Conservation (phyloP, 2,329 filamentous ascomycete species). For the Aspergillus ustus region DNA sequence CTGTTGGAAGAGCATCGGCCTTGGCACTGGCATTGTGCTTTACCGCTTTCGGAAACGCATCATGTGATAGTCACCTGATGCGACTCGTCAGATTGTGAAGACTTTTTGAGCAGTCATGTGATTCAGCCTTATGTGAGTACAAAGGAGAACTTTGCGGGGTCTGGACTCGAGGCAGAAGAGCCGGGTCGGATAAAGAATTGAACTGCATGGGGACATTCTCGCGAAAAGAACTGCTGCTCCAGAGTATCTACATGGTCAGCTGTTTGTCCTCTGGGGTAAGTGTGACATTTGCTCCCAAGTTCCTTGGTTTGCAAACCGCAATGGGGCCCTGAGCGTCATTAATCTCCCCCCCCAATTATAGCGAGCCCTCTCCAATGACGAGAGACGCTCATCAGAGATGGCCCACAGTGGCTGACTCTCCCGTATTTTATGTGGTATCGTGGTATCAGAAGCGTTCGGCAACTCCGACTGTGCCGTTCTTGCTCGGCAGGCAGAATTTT, state of each 20-base stretch:
- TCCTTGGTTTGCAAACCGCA: conserved; percentile 3
- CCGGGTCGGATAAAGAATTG: not conserved
- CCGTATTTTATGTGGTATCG: not conserved
- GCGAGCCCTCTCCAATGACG: conserved; percentile 2
- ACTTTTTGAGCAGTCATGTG: not conserved
- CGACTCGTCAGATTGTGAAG: not conserved
- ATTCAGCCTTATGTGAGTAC: conserved; percentile 10
- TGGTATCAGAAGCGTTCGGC: not conserved
- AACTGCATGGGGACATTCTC: not conserved
- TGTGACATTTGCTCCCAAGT: not conserved
- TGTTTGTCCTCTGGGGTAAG: not conserved
- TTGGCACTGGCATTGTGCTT: not conserved
- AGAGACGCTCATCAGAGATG: not conserved
- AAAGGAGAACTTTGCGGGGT: not conserved
- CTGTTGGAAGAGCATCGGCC: not conserved
- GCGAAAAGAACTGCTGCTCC: not conserved
- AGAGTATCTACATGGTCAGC: not conserved
- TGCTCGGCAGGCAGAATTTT: not conserved
- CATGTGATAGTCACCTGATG: conserved; percentile 13
- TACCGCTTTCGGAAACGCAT: not conserved
- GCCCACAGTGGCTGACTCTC: conserved; percentile 10
- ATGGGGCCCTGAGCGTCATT: conserved; percentile 1
- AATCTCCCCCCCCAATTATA: conserved; percentile 1
- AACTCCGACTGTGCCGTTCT: not conserved
- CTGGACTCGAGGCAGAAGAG: not conserved